Percentiles rank a stretch among this genome's conserved stretches.
phyloP scores from a whole-genome alignment of 805 yeast genomes.

The Kazachstania kunashirensis region DNA sequence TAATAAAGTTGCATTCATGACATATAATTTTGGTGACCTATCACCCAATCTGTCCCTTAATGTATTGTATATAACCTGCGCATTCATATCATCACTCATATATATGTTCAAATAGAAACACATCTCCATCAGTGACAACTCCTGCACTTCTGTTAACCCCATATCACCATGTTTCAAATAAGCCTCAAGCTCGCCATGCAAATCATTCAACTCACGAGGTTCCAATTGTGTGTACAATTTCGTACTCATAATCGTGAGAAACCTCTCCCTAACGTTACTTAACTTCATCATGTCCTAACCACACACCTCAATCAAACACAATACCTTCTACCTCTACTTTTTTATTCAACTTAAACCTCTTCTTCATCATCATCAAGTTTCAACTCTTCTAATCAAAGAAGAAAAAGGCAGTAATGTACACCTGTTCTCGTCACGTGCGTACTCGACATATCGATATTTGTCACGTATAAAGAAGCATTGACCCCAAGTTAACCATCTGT shows the following conservation, averaged over 20 bases:
- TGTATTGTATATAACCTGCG: slow-evolving; percentile 54
- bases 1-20: slow-evolving; percentile 24
- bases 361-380: no score
- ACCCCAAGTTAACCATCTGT: no score
- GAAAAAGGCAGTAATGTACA: no score
- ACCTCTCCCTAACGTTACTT: slow-evolving; percentile 32
- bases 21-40: slow-evolving; percentile 24
- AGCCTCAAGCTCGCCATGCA: slow-evolving; percentile 33
- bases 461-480: no score
- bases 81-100: slow-evolving; percentile 60
- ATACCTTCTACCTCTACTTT: no score
- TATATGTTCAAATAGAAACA: slow-evolving; percentile 57
- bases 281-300: background rate
- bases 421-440: no score
- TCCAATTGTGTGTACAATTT: slow-evolving; percentile 42
- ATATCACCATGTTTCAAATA: slow-evolving; percentile 19
- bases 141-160: slow-evolving; percentile 30
- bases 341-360: no score
- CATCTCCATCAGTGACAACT: slow-evolving; percentile 55
- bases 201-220: slow-evolving; percentile 34
- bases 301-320: no score
- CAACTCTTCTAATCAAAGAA: no score
- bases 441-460: no score
- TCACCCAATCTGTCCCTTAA: slow-evolving; percentile 61
- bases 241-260: slow-evolving; percentile 40